Percentiles rank a stretch among this genome's conserved stretches.
These are phyloP conservation scores for Boletus eberwhitei DNA, from an alignment of 768 basidiomycete species.

Conservation along the genomic window DNA sequence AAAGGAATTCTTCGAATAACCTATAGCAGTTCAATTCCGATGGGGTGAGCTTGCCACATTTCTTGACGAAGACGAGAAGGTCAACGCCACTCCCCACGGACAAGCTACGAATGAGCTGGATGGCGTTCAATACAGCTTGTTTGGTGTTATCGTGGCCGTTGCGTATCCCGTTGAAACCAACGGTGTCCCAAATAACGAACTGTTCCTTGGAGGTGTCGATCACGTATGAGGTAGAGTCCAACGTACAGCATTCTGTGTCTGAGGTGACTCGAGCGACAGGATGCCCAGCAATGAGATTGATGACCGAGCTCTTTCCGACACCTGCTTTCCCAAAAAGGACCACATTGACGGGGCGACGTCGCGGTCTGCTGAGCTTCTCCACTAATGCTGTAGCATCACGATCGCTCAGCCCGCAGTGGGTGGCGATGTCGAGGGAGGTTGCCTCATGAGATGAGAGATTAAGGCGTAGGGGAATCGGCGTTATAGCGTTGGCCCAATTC, in stretches of 20 bases:
- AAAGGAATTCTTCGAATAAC: constrained; percentile 33
- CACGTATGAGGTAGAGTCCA: neutral
- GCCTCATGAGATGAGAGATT: too few species aligned
- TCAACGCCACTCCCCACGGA: constrained; percentile 16
- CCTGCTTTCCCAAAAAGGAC: constrained; percentile 32
- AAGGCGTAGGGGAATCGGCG: too few species aligned
- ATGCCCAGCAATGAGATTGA: neutral
- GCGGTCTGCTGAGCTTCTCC: too few species aligned
- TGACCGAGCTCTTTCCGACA: constrained; percentile 32
- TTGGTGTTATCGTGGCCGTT: neutral
- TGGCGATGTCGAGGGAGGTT: too few species aligned
- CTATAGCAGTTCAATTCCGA: constrained; percentile 26
- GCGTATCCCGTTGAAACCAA: neutral
- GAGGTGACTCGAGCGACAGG: neutral
- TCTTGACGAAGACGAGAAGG: constrained; percentile 34
- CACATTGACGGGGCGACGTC: neutral
- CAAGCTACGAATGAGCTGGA: constrained; percentile 25
- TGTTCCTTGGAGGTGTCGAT: neutral
- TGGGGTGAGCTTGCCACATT: constrained; percentile 24
- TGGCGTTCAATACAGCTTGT: constrained; percentile 6
- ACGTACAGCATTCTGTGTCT: neutral
- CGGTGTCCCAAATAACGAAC: constrained; percentile 4
- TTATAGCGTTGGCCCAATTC: neutral
- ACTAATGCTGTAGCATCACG: too few species aligned
- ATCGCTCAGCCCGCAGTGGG: too few species aligned